Base-by-base conservation (phyloP, 2,329 filamentous ascomycete genomes). In the Fulvia fulva region DNA sequence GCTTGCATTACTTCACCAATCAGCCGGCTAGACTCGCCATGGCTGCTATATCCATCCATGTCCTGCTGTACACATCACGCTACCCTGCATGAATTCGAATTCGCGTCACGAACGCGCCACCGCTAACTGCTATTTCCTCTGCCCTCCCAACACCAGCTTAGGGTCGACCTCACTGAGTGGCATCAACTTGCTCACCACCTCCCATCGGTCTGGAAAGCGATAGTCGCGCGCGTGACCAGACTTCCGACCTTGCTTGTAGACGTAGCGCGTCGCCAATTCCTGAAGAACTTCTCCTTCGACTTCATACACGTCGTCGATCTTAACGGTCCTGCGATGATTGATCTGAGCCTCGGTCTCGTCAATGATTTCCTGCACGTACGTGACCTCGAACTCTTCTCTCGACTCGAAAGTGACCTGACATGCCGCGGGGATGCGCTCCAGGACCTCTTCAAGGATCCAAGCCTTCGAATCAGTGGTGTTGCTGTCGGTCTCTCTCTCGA, bases 401-500 rank as follows among this genome's bases (percentile, higher is more conserved):
- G 62, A 53, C 14, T 58, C 62, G 41, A 59, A 61, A 11, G 58
- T 46, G 23, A 64, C 14, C 44, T 57, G 43, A 46, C 60, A 62
- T 7, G 51, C 25, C 5, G 51, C 58, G 8, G 62, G 62, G 14
- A 64, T 49, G 26, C 62, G 60, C 49, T 64, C 65, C 74, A 61
- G 54, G 37, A 63, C 57, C n/a, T 63, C 51, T 19, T 51, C 52
- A 7, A 65, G 56, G 7, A 65, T 52, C 21, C 46, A 43, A n/a
- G 32, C 37, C 56, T 58, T 58, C 19, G 55, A 43, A 12, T 22
- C n/a, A 8, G 49, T 50, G 21, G 34, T 30, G 2, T 54, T 5
- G 22, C 22, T 28, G 14, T 60, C 25, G 3, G 32, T 47, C 41
- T 61, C 56, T 16, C 45, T 44, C 47, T 63, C 57, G 32, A 63